phyloP scores from a whole-genome alignment of 257 asterid genomes.

The Leptodermis oblonga region DNA sequence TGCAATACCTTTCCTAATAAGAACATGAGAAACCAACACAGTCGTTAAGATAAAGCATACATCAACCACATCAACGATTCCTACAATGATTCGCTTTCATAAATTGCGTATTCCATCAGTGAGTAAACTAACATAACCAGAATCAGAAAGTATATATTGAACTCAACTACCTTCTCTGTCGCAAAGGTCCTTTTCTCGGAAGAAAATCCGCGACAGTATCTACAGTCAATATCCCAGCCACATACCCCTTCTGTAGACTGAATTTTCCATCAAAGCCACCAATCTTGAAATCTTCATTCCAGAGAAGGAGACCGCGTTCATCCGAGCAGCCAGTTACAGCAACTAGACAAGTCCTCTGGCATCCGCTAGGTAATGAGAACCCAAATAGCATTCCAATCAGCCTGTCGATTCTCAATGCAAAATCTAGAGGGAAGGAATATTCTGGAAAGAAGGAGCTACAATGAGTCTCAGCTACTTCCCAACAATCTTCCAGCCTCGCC shows the following conservation, averaged over 20 bases:
- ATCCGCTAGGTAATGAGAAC: conserved; percentile 80
- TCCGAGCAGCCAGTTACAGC: conserved; percentile 60
- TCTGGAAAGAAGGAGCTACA: conserved; percentile 91
- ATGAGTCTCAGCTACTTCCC: conserved; percentile 98
- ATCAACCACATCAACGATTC: background rate
- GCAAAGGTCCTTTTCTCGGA: conserved; percentile 78
- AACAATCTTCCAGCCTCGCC: conserved; percentile 91
- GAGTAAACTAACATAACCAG: background rate
- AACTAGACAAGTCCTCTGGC: conserved; percentile 79
- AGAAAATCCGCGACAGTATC: conserved; percentile 94
- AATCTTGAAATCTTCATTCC: conserved; percentile 56
- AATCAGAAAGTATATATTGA: conserved; percentile 4
- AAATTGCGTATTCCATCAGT: background rate
- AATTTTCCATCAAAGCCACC: conserved; percentile 65
- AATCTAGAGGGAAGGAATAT: conserved; percentile 81
- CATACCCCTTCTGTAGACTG: conserved; percentile 62
- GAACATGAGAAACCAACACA: background rate
- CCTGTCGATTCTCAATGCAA: conserved; percentile 74
- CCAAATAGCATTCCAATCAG: conserved; percentile 85
- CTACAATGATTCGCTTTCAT: background rate
- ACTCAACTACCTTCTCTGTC: conserved; percentile 66
- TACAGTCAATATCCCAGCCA: conserved; percentile 82
- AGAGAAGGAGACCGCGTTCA: conserved; percentile 44
- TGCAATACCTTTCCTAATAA: conserved; percentile 70
- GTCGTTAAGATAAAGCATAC: background rate